Base-by-base conservation (phyloP, 352 stramenopile species). In the Globisporangium cylindrosporum region DNA sequence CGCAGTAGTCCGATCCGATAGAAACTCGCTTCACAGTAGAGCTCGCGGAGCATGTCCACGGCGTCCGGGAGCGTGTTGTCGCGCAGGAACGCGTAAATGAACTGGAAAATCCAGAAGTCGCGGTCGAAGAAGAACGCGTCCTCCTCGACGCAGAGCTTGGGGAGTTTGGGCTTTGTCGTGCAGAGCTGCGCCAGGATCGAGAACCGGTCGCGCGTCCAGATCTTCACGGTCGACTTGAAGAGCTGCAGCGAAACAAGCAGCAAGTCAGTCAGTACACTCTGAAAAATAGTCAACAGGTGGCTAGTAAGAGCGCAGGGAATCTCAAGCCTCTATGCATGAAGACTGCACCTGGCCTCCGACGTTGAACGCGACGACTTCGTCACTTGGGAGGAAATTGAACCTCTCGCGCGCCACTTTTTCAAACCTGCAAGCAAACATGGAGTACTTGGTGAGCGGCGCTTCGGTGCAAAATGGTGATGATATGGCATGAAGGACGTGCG, bases 131-230 rank as follows among this genome's bases (percentile, higher is more conserved):
- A 93, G 73, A 82, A 91, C 22, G 79, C 79, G 66, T 89, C 79
- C 10, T 83, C 74, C 25, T 82, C 80, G 36, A 76, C 70, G 20
- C 73, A 86, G 27, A 84, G 73, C 41, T 82, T 80, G 4, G 59
- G 63, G 2, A 93, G 75, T 73, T 86, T 88, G 6, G 83, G 79
- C 43, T 75, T 76, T 2, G 73, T 84, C 46, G 86, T 91, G 71
- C 86, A 93, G 29, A 93, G 74, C 53, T 93, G 86, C 55, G 86
- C 86, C n/a, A 93, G 74, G 67, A 93, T 88, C 2, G 84, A 93
- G 63, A 93, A 93, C 6, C 84, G 80, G 65, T 93, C 83, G 29
- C 86, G 82, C 27, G 82, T 86, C 83, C 83, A 93, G 57, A 92
- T 70, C 22, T 82, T 84, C 25, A 92, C 81, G 0, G 81, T 93